phyloP scores from a whole-genome alignment of 805 yeast species.

The Starmerella kuoi region DNA sequence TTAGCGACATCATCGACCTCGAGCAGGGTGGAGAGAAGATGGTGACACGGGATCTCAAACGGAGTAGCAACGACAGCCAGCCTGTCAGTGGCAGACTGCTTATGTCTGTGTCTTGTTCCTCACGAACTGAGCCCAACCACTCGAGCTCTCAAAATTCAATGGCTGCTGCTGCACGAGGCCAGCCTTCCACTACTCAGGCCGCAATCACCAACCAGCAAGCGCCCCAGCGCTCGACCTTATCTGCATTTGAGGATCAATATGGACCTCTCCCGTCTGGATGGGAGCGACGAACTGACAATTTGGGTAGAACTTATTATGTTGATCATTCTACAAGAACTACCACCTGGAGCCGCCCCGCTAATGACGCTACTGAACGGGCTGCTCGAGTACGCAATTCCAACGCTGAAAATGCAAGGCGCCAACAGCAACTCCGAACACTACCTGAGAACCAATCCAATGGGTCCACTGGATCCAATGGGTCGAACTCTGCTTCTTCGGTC shows the following conservation, averaged over 20 bases:
- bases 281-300: slow-evolving; percentile 96
- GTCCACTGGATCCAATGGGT: slow-evolving; percentile 27
- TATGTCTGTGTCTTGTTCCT: slow-evolving; percentile 9
- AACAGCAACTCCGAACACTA: slow-evolving; percentile 78
- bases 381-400: slow-evolving; percentile 43
- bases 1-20: slow-evolving; percentile 74
- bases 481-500: slow-evolving; percentile 19
- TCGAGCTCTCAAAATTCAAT: background rate
- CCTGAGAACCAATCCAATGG: slow-evolving; percentile 44
- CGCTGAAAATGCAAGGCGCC: slow-evolving; percentile 80
- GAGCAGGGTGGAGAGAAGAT: slow-evolving; percentile 47
- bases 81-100: slow-evolving; percentile 81
- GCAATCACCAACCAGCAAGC: slow-evolving; percentile 1
- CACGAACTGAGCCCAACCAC: background rate
- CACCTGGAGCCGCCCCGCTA: slow-evolving; percentile 95
- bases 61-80: slow-evolving; percentile 70
- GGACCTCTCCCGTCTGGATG: slow-evolving; percentile 97
- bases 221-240: slow-evolving; percentile 22
- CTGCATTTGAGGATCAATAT: slow-evolving; percentile 92
- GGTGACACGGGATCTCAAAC: slow-evolving; percentile 80
- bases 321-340: slow-evolving; percentile 97
- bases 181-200: slow-evolving; percentile 4
- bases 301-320: slow-evolving; percentile 94
- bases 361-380: slow-evolving; percentile 63
- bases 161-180: background rate